Conservation (phyloP, 2,329 filamentous ascomycete genomes). For the Thelonectria discophora region DNA sequence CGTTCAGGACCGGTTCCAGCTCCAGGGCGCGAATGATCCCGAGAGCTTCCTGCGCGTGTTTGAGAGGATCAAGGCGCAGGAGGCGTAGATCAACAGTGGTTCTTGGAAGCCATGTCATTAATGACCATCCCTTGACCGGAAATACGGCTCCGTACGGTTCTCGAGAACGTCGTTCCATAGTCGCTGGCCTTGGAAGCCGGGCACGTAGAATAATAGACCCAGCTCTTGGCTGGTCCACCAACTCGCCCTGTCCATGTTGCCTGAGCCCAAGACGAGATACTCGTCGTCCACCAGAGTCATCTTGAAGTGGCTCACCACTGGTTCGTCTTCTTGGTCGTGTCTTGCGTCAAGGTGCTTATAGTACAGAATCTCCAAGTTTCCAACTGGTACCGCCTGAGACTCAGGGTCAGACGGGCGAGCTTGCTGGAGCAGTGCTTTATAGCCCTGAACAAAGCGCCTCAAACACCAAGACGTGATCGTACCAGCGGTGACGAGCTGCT, state of each 20-base stretch:
- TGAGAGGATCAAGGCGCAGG: slow-evolving; percentile 59
- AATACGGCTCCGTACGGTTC: slow-evolving; percentile 48
- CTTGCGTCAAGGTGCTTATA: slow-evolving; percentile 56
- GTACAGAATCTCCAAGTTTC: slow-evolving; percentile 66
- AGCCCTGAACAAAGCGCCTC: slow-evolving; percentile 64
- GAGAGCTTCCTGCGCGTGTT: slow-evolving; percentile 73
- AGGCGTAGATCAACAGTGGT: slow-evolving; percentile 24
- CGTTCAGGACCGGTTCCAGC: slow-evolving; percentile 71
- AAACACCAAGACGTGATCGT: slow-evolving; percentile 76
- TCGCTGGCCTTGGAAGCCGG: slow-evolving; percentile 47
- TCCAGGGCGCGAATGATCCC: slow-evolving; percentile 75
- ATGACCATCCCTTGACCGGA: slow-evolving; percentile 34
- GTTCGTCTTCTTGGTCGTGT: slow-evolving; percentile 57
- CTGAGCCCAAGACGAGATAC: slow-evolving; percentile 76
- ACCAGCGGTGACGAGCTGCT: slow-evolving; percentile 82
- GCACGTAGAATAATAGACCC: slow-evolving; percentile 68
- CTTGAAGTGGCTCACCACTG: slow-evolving; percentile 81
- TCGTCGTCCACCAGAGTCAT: slow-evolving; percentile 76
- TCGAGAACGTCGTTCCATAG: slow-evolving; percentile 52
- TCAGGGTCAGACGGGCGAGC: slow-evolving; percentile 49
- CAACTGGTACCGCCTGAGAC: slow-evolving; percentile 52
- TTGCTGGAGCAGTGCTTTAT: slow-evolving; percentile 49
- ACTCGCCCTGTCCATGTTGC: slow-evolving; percentile 85
- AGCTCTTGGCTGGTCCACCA: slow-evolving; percentile 90
- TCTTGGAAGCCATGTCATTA: slow-evolving; percentile 14